These are phyloP conservation scores for Vigna radiata DNA, from an alignment of 306 rosid species.

Conservation along the genomic window DNA sequence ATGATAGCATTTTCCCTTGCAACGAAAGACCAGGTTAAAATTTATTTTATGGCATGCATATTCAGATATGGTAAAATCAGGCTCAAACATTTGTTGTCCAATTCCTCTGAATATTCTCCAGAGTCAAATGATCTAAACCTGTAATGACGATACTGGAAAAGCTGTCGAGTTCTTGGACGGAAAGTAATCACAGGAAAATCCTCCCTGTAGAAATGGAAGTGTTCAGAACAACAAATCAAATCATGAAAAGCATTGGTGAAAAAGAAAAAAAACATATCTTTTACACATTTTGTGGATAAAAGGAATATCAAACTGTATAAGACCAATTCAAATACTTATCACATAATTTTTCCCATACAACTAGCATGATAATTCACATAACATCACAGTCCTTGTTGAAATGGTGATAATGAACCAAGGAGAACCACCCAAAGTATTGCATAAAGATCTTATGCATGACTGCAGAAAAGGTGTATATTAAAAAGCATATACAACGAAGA, in stretches of 20 bases:
- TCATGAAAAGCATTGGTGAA: constrained; percentile 30
- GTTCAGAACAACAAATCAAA: constrained; percentile 36
- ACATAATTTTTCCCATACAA: constrained; percentile 12
- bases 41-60: constrained; percentile 7
- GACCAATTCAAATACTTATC: constrained; percentile 36
- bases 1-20: constrained; percentile 3
- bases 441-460: neutral
- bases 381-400: constrained; percentile 1
- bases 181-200: constrained; percentile 84
- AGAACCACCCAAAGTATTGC: constrained; percentile 8
- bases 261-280: neutral
- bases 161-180: constrained; percentile 88
- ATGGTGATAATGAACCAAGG: constrained; percentile 9
- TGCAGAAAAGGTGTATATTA: neutral
- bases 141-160: constrained; percentile 98
- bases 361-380: constrained; percentile 28
- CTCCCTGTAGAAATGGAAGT: constrained; percentile 72
- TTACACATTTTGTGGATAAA: constrained; percentile 1
- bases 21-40: constrained; percentile 17
- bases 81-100: constrained; percentile 28
- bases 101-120: constrained; percentile 31
- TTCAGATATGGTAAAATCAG: constrained; percentile 26
- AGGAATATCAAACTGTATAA: constrained; percentile 22
- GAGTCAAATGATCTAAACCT: constrained; percentile 61
- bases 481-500: neutral